Evolutionary conservation across 1,284 basidiomycete genomes (phyloP), one percentile per base, ranked within the genome.

Genomic region (Puccinia polysora): DNA sequence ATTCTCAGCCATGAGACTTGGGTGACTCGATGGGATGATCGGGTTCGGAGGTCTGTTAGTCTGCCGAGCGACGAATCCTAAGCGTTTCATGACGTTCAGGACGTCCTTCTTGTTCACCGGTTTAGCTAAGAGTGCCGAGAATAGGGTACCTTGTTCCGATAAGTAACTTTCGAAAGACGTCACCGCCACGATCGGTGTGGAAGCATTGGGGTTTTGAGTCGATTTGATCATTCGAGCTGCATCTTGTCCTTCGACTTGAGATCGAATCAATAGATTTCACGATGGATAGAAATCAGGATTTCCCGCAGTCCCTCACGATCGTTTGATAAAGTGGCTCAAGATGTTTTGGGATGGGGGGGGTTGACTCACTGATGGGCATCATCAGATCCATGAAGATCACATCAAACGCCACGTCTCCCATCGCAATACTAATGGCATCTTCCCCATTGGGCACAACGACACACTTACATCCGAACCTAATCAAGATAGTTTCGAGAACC

Each of bases 371-470:
- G 80, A 71, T 78, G 2, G 78, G 80, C 78, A 81, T 81, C 50
- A 79, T 78, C 34, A 82, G 79, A 65, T 83, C 82, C 67, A 81
- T 80, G 69, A 83, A 81, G 74, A 84, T 82, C 4, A 83, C 79
- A 73, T 84, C 83, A 72, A 83, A 84, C 2, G 80, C 81, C 81
- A 94, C 92, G 79, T 93, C 92, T 60, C 92, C 91, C 87, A 97
- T 95, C 10, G 94, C 94, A 73, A 95, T 88, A 75, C 93, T 92
- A 75, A 97, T 89, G 25, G 95, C 95, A 79, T 96, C 93, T 4
- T 93, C 92, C 14, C 95, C 96, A 81, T 98, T 93, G 64, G 90
- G 86, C 23, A 97, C 95, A 5, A 94, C 88, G 1, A 96, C 88
- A 80, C 91, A 93, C 20, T 92, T 87, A 80, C 93, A 97, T 0